Evolutionary conservation across 1,284 basidiomycete species (phyloP).

Genomic region (Irpex sp.): DNA sequence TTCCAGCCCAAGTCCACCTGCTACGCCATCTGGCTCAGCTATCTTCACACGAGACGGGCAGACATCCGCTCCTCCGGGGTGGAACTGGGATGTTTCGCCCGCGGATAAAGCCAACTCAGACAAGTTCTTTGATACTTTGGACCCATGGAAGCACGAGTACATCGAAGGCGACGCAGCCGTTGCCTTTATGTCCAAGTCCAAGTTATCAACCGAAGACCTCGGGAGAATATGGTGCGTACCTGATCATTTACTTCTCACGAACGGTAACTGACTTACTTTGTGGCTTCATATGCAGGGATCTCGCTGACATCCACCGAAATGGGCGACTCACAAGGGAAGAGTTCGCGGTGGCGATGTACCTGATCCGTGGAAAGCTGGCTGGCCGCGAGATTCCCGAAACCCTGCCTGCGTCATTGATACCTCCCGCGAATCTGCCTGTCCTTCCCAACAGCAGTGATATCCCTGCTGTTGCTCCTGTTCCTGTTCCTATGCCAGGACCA

Average conservation of each 20-base stretch:
- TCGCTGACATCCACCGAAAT: constrained; percentile 87
- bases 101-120: constrained; percentile 82
- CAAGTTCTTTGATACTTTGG: constrained; percentile 81
- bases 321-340: constrained; percentile 88
- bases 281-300: constrained; percentile 64
- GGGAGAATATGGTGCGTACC: constrained; percentile 83
- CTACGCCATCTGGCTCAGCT: neutral
- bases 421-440: constrained; percentile 10
- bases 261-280: neutral
- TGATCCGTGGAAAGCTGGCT: constrained; percentile 84
- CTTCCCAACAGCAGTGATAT: neutral
- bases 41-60: neutral
- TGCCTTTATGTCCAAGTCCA: constrained; percentile 92
- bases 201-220: constrained; percentile 79
- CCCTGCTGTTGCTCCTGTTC: neutral
- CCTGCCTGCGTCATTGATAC: constrained; percentile 35
- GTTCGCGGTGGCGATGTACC: constrained; percentile 94
- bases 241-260: neutral
- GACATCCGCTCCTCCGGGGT: constrained; percentile 1
- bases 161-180: constrained; percentile 94
- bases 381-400: constrained; percentile 76
- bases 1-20: neutral
- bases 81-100: constrained; percentile 78
- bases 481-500: neutral
- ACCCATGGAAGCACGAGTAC: constrained; percentile 71